Conservation (phyloP, 2,329 filamentous ascomycete genomes). For the Fusarium citri region DNA sequence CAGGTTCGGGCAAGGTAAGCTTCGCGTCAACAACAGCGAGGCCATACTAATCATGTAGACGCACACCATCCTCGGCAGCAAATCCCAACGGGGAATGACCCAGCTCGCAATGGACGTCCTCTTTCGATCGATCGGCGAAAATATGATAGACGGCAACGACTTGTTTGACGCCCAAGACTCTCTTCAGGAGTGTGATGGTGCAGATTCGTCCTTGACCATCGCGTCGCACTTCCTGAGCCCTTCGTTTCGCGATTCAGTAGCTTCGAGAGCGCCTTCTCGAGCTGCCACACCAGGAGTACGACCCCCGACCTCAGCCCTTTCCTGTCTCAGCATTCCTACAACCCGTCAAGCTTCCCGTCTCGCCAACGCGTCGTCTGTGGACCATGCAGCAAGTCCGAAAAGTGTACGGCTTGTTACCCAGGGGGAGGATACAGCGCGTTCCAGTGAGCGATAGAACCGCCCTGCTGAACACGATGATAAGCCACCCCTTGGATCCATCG, state of each 20-base stretch:
- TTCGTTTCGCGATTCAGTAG: constrained; percentile 74
- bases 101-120: constrained; percentile 92
- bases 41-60: constrained; percentile 66
- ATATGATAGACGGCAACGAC: constrained; percentile 72
- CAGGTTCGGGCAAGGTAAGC: constrained; percentile 91
- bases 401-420: constrained; percentile 60
- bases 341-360: constrained; percentile 31
- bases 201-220: constrained; percentile 81
- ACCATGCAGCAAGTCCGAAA: constrained; percentile 51
- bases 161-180: constrained; percentile 76
- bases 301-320: constrained; percentile 52
- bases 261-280: constrained; percentile 70
- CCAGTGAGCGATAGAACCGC: constrained; percentile 48
- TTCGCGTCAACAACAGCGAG: constrained; percentile 20
- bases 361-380: constrained; percentile 47
- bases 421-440: constrained; percentile 39
- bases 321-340: constrained; percentile 45
- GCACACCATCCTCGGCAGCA: constrained; percentile 93
- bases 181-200: constrained; percentile 79
- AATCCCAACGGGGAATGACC: constrained; percentile 86
- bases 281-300: constrained; percentile 78
- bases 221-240: constrained; percentile 83
- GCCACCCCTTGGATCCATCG: constrained; percentile 26
- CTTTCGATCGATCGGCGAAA: constrained; percentile 81
- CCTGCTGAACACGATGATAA: constrained; percentile 37